phyloP scores from a whole-genome alignment of 2,329 filamentous ascomycete genomes.

The Colletotrichum noveboracense region DNA sequence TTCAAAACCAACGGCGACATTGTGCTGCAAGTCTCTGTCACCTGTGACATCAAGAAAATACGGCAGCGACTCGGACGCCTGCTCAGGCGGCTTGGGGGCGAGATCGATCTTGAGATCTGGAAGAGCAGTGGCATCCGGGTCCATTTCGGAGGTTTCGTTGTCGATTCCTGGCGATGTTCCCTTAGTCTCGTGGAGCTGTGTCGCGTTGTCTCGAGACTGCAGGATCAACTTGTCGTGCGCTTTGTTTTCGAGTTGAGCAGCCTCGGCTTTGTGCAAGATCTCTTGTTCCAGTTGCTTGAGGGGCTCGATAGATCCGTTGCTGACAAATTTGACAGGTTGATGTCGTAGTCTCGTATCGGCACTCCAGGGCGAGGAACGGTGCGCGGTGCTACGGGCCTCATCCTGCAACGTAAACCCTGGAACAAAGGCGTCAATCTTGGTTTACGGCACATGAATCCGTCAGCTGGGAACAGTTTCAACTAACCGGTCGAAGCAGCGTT shows the following conservation, averaged over 20 bases:
- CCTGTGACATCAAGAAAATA: slow-evolving; percentile 46
- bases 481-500: not conserved
- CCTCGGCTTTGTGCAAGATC: slow-evolving; percentile 11
- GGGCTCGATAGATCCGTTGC: slow-evolving; percentile 57
- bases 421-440: not conserved
- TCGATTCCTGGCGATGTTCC: not conserved
- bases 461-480: not conserved
- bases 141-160: not conserved
- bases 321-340: slow-evolving; percentile 57
- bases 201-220: not conserved
- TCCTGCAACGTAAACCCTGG: slow-evolving; percentile 25
- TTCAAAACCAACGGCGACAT: not conserved
- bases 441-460: not conserved
- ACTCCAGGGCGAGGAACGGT: slow-evolving; percentile 44
- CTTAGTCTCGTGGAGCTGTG: not conserved
- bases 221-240: not conserved
- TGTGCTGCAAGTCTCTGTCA: slow-evolving; percentile 25
- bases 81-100: not conserved
- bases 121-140: not conserved
- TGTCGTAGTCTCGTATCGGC: slow-evolving; percentile 48
- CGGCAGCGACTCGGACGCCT: not conserved
- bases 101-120: not conserved
- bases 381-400: slow-evolving; percentile 27
- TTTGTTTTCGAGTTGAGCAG: not conserved
- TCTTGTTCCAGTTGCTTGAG: slow-evolving; percentile 44